These are phyloP conservation scores for Cerrena zonata DNA, from an alignment of 1,284 basidiomycete genomes.

Conservation along the genomic window DNA sequence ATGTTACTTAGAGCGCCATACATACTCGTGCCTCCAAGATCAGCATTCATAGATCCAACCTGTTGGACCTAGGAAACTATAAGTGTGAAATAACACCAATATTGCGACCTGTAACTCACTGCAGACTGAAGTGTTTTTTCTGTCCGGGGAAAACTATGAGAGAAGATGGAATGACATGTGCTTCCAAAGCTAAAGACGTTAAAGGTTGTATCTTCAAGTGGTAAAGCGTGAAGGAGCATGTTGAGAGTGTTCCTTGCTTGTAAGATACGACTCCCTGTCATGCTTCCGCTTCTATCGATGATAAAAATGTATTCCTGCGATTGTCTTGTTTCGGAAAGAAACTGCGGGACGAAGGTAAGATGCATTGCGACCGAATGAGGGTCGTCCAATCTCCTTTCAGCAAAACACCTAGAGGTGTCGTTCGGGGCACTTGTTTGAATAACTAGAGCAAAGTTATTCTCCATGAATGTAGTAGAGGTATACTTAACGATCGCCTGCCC, in stretches of 20 bases:
- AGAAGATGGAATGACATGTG: slow-evolving; percentile 31
- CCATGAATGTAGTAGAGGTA: slow-evolving; percentile 9
- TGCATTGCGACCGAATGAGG: slow-evolving; percentile 42
- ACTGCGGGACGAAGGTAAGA: slow-evolving; percentile 46
- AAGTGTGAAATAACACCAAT: background rate
- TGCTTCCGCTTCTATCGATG: slow-evolving; percentile 42
- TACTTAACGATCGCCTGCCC: background rate
- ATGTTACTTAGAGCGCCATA: slow-evolving; percentile 31
- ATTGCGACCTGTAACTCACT: slow-evolving; percentile 27
- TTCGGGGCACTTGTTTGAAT: slow-evolving; percentile 32
- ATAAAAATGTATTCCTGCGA: slow-evolving; percentile 44
- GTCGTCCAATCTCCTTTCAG: slow-evolving; percentile 33
- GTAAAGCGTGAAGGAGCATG: slow-evolving; percentile 38
- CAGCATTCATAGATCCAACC: slow-evolving; percentile 25
- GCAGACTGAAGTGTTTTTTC: slow-evolving; percentile 30
- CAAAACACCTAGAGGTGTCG: slow-evolving; percentile 50
- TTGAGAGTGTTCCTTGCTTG: slow-evolving; percentile 35
- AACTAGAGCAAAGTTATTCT: slow-evolving; percentile 8
- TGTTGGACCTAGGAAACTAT: slow-evolving; percentile 27
- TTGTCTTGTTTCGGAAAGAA: slow-evolving; percentile 33
- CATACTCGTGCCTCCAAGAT: slow-evolving; percentile 44
- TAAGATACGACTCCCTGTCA: slow-evolving; percentile 32
- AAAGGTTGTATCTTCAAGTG: slow-evolving; percentile 31
- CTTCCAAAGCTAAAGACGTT: slow-evolving; percentile 51
- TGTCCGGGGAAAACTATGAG: slow-evolving; percentile 28